These are phyloP conservation scores for Gossypium schwendimanii DNA, from an alignment of 441 rosid species.

Conservation along the genomic window DNA sequence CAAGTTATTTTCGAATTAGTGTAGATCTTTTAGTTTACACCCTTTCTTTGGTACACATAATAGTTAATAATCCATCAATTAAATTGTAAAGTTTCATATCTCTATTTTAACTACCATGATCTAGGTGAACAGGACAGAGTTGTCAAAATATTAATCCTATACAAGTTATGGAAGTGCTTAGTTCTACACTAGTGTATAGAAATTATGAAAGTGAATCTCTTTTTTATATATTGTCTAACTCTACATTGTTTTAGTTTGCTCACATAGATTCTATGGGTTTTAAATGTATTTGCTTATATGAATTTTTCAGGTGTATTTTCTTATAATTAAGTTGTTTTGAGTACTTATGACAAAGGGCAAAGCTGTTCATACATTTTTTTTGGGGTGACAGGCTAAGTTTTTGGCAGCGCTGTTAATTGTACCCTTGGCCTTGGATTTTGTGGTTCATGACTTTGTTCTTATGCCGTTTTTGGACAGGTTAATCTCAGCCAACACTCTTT, in stretches of 20 bases:
- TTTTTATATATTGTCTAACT: neutral
- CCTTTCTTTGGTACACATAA: neutral
- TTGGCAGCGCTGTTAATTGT: constrained; percentile 64
- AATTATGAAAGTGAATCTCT: no score
- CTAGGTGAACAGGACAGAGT: no score
- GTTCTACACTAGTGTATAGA: neutral
- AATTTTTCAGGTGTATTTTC: neutral
- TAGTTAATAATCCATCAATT: neutral
- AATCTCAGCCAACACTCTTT: neutral
- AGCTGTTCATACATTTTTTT: constrained; percentile 19
- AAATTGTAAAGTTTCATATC: neutral
- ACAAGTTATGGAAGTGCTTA: neutral
- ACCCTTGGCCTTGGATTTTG: constrained; percentile 82
- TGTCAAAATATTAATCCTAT: neutral
- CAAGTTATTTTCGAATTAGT: constrained; percentile 22
- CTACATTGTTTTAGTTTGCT: neutral
- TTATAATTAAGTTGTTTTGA: neutral
- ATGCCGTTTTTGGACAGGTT: constrained; percentile 87
- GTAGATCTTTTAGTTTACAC: neutral
- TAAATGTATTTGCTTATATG: neutral
- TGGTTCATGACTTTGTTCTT: constrained; percentile 84
- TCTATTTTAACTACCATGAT: neutral
- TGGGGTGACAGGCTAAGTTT: constrained; percentile 67
- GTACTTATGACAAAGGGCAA: neutral
- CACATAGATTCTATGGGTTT: neutral